A percentile compares a stretch with the other conserved stretches of the same genome.
Conservation (phyloP, 306 rosid genomes). For the Vicia sativa region DNA sequence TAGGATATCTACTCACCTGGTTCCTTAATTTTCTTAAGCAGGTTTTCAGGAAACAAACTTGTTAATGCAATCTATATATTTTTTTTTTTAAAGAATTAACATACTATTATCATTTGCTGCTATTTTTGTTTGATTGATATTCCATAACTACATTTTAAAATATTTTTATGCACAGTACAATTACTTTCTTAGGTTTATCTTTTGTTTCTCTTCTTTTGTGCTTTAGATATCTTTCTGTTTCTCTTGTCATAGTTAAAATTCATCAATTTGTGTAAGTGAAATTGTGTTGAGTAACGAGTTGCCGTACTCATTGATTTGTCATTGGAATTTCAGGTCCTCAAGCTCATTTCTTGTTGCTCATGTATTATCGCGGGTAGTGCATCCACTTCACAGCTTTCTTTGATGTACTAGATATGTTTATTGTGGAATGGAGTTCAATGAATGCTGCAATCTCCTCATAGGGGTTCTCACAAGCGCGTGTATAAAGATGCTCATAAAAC, state of each 20-base stretch:
- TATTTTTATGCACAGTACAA: no score
- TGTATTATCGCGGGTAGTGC: background rate
- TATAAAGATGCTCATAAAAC: constrained; percentile 6
- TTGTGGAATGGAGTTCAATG: constrained; percentile 23
- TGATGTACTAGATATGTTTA: background rate
- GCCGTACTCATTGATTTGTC: background rate
- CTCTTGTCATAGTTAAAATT: background rate
- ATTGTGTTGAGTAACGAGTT: background rate
- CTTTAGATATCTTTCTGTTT: background rate
- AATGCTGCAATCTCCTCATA: background rate
- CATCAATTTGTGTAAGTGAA: background rate
- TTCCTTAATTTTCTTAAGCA: no score
- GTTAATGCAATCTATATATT: no score
- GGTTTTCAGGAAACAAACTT: no score
- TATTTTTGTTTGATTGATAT: no score
- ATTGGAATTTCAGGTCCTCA: background rate
- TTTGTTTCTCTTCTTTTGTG: background rate
- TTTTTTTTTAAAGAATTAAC: no score
- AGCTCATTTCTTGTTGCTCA: background rate
- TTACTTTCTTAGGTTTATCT: background rate
- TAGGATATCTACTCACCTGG: no score
- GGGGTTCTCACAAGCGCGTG: background rate
- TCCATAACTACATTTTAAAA: no score
- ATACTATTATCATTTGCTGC: no score
- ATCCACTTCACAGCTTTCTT: background rate